Base-by-base conservation (phyloP, 2,329 filamentous ascomycete genomes). In the Helminthosporium solani region DNA sequence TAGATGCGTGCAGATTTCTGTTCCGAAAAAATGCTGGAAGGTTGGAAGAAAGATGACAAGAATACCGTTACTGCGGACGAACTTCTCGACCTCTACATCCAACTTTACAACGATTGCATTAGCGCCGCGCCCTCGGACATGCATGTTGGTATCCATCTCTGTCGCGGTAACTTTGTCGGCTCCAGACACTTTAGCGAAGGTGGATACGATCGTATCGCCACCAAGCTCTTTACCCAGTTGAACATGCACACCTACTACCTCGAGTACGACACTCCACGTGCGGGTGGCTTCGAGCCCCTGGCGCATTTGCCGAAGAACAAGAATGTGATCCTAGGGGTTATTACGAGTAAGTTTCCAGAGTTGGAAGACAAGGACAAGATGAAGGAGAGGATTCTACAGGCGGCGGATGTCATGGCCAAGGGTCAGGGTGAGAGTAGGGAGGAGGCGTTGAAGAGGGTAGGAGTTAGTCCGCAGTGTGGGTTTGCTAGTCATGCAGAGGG, bases 131-230 rank as follows among this genome's bases (percentile, higher is more conserved):
- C 86, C 0, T 63, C 75, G 2, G 85, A 90, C 63, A 80, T 90
- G 75, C 85, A 88, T 68, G 78, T 87, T 1, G 87, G 87, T 37
- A 82, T 90, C 8, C 87, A 90, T 61, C 75, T 90, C 43, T 90
- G 87, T 75, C 60, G 71, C 21, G 72, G 72, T 19, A 75, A 75
- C 55, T 74, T 73, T 47, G 62, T 74, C 47, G 67, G 66, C 44
- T 66, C 60, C 11, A 66, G 66, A 27, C 72, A 75, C 47, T 74
- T 74, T 52, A 63, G 61, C 53, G 70, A 73, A 45, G 72, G 72
- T 25, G 70, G 67, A 2, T 74, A 75, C 56, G 72, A 74, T 44
- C 60, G 63, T 36, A 73, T 74, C 49, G 72, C 72, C 1, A 61
- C 51, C 9, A 58, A 62, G 44, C 57, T 67, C 19, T 67, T 67